Conservation (phyloP, 164 flowering plant species). For the Berberis thunbergii region DNA sequence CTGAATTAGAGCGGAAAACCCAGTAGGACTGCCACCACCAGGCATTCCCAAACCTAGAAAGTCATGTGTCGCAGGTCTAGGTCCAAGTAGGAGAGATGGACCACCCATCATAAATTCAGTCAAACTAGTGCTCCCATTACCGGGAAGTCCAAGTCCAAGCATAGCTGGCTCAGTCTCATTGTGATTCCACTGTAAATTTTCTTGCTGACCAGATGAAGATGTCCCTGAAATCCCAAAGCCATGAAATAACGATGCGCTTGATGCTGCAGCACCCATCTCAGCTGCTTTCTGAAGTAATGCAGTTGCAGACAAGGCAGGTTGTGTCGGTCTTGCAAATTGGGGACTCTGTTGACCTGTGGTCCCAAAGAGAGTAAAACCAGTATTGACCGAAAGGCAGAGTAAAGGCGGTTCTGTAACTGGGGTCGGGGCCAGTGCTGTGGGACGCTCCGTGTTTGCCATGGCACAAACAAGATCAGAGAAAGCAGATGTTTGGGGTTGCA, state of each 20-base stretch:
- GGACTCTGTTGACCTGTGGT: constrained; percentile 27
- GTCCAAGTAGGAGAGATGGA: constrained; percentile 45
- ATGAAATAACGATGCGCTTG: constrained; percentile 50
- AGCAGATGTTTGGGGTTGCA: constrained; percentile 38
- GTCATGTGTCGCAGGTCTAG: constrained; percentile 66
- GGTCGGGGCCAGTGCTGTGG: constrained; percentile 25
- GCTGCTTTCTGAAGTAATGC: constrained; percentile 84
- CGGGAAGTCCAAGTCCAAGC: constrained; percentile 46
- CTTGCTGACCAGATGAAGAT: constrained; percentile 33
- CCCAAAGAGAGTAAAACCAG: constrained; percentile 46
- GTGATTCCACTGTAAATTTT: constrained; percentile 28
- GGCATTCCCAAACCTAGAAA: constrained; percentile 73
- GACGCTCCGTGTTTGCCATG: constrained; percentile 12
- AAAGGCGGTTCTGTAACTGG: constrained; percentile 46
- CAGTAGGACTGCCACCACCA: constrained; percentile 34
- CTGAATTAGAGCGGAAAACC: constrained; percentile 41
- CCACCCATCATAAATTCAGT: constrained; percentile 55
- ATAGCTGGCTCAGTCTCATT: constrained; percentile 23
- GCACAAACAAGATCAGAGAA: constrained; percentile 39
- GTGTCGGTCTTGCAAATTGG: constrained; percentile 46
- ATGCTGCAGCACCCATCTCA: constrained; percentile 60
- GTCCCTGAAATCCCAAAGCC: constrained; percentile 53
- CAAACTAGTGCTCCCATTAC: constrained; percentile 33
- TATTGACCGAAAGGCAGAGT: constrained; percentile 56
- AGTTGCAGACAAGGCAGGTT: constrained; percentile 75